Conservation (phyloP, 305 asterid genomes). For the Ilex paraguariensis region DNA sequence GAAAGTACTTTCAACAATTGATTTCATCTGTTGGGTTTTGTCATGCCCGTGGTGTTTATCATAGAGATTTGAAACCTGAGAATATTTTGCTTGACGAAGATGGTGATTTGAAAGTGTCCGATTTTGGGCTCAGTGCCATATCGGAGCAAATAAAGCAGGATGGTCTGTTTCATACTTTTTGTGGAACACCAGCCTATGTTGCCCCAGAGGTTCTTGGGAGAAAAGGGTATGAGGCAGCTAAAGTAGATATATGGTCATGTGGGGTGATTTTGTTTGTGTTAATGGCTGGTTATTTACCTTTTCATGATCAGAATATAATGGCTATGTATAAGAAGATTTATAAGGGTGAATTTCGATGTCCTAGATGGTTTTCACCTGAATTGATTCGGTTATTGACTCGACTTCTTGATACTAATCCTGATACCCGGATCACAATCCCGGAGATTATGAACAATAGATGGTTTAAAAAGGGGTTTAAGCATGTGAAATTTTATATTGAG, state of each 20-base stretch:
- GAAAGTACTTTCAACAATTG: background rate
- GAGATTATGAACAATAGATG: background rate
- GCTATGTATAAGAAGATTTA: background rate
- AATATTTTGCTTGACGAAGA: background rate
- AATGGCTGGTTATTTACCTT: constrained; percentile 1
- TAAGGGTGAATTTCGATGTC: background rate
- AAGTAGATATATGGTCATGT: background rate
- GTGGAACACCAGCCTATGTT: constrained; percentile 1
- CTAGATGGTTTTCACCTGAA: constrained; percentile 2
- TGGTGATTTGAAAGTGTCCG: constrained; percentile 1
- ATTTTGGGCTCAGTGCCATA: constrained; percentile 3
- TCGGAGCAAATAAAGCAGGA: background rate
- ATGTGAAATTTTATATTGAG: constrained; percentile 49
- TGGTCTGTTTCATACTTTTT: constrained; percentile 1
- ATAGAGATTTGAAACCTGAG: background rate
- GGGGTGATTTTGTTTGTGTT: constrained; percentile 3
- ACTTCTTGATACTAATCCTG: background rate
- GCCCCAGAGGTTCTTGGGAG: background rate
- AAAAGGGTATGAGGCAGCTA: background rate
- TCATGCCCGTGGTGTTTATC: constrained; percentile 1
- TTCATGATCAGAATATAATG: background rate
- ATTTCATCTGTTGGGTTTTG: background rate
- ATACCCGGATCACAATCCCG: constrained; percentile 2
- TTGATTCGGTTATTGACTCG: background rate
- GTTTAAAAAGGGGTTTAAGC: constrained; percentile 35